phyloP scores from a whole-genome alignment of 352 stramenopile species.

The Pythium myriotylum region DNA sequence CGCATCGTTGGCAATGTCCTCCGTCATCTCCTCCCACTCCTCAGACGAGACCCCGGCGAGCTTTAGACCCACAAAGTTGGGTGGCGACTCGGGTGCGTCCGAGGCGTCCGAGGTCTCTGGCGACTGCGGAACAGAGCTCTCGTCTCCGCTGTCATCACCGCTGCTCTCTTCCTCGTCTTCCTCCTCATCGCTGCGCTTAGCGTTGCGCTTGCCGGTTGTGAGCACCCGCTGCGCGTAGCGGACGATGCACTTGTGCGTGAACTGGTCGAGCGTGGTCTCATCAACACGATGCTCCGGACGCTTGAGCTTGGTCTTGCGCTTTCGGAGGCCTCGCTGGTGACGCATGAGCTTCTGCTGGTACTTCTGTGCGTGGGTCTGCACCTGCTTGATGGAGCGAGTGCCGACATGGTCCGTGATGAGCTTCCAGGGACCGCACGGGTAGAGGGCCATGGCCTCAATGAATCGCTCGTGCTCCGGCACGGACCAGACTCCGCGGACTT shows the following conservation, averaged over 20 bases:
- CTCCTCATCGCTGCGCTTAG: neutral
- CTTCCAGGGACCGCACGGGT: conserved; percentile 67
- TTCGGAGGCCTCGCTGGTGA: conserved; percentile 67
- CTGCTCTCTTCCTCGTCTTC: conserved; percentile 1
- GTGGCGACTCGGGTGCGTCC: conserved; percentile 2
- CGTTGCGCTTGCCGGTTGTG: neutral
- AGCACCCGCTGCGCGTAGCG: conserved; percentile 14
- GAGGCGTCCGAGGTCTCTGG: conserved; percentile 8
- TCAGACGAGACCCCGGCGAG: conserved; percentile 4
- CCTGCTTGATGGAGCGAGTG: conserved; percentile 78
- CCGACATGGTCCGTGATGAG: conserved; percentile 71
- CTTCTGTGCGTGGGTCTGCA: conserved; percentile 83
- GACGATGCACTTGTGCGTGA: conserved; percentile 24
- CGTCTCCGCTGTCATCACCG: conserved; percentile 4
- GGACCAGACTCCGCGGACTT: conserved; percentile 61
- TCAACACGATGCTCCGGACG: conserved; percentile 26
- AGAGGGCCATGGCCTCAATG: conserved; percentile 76
- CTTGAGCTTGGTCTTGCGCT: conserved; percentile 53
- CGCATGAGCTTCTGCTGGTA: conserved; percentile 85
- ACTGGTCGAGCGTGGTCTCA: conserved; percentile 20
- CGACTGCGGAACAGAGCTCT: conserved; percentile 1
- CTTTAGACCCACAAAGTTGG: conserved; percentile 1
- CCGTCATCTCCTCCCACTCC: conserved; percentile 21
- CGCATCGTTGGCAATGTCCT: conserved; percentile 22
- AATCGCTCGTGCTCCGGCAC: conserved; percentile 77